A percentile compares a stretch with the other conserved stretches of the same genome.
These are phyloP conservation scores for Sphagnum tenellum DNA, from an alignment of 225 moss, liverwort and hornwort species.

Conservation along the genomic window DNA sequence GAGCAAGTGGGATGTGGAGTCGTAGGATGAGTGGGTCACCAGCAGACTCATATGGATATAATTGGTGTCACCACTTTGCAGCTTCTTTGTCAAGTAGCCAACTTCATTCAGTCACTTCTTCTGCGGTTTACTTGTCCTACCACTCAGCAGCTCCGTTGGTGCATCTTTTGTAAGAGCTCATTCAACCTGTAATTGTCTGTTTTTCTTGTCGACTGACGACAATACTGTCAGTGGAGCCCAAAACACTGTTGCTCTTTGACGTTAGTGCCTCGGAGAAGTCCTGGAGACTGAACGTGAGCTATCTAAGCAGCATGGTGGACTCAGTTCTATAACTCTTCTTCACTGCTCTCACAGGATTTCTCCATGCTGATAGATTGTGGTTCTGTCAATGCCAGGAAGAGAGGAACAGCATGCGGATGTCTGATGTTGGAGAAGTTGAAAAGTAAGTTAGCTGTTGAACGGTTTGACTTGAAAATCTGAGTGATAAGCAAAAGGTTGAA, in stretches of 20 bases:
- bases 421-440: conserved; percentile 56
- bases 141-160: conserved; percentile 42
- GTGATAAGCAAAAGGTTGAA: too few relatives aligned
- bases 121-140: conserved; percentile 53
- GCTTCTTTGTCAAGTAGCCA: conserved; percentile 67
- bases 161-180: conserved; percentile 51
- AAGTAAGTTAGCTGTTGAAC: conserved; percentile 45
- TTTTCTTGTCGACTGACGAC: conserved; percentile 5
- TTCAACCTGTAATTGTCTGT: conserved; percentile 32
- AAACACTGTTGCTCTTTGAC: not conserved
- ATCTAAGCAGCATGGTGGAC: too few relatives aligned
- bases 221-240: conserved; percentile 6
- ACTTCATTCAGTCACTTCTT: conserved; percentile 56
- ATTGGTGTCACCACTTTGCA: conserved; percentile 56
- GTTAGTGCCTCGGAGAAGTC: not conserved
- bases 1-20: conserved; percentile 16
- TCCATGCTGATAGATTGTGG: not conserved
- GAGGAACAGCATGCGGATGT: conserved; percentile 48
- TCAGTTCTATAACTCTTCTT: not conserved
- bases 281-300: not conserved
- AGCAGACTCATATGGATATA: conserved; percentile 42
- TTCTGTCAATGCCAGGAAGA: conserved; percentile 50
- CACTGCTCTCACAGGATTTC: not conserved
- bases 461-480: too few relatives aligned
- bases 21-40: conserved; percentile 37